phyloP scores from a whole-genome alignment of 23 red algal species.

The Chondrus crispus region DNA sequence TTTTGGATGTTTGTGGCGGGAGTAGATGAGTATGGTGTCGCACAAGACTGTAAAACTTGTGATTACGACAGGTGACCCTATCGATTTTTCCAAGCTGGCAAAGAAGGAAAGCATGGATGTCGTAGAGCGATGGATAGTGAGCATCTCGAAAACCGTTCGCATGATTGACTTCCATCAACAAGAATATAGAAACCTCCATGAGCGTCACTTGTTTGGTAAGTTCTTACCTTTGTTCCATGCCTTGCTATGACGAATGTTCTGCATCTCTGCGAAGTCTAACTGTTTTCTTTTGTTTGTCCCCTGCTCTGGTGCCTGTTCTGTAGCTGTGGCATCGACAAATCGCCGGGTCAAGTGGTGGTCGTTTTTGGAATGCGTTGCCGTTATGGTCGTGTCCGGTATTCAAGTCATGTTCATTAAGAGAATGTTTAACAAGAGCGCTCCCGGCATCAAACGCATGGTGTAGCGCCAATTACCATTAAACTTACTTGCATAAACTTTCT shows the following conservation, averaged over 20 bases:
- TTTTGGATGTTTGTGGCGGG: too few relatives aligned
- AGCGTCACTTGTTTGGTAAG: conserved; percentile 75
- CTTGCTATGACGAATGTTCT: neutral
- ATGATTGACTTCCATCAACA: conserved; percentile 91
- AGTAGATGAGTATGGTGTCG: conserved; percentile 76
- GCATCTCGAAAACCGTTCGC: conserved; percentile 69
- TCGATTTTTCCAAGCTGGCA: conserved; percentile 70
- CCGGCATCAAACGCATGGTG: conserved; percentile 70
- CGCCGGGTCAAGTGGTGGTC: conserved; percentile 77
- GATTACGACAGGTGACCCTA: conserved; percentile 64
- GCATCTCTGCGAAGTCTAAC: neutral
- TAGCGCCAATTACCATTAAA: conserved; percentile 26
- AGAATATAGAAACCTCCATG: conserved; percentile 73
- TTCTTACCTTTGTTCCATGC: neutral
- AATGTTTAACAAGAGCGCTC: conserved; percentile 68
- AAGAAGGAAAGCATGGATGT: conserved; percentile 77
- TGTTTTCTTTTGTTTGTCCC: neutral
- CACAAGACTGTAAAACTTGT: conserved; percentile 80
- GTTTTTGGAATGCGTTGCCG: conserved; percentile 69
- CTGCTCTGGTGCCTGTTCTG: neutral
- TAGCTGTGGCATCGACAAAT: conserved; percentile 72
- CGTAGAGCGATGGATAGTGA: conserved; percentile 76
- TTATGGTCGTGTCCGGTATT: conserved; percentile 62
- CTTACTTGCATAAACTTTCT: conserved; percentile 17
- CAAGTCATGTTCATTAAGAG: conserved; percentile 84